Evolutionary conservation across 2,329 filamentous ascomycete genomes (phyloP).

Genomic region (Colletotrichum camelliae): DNA sequence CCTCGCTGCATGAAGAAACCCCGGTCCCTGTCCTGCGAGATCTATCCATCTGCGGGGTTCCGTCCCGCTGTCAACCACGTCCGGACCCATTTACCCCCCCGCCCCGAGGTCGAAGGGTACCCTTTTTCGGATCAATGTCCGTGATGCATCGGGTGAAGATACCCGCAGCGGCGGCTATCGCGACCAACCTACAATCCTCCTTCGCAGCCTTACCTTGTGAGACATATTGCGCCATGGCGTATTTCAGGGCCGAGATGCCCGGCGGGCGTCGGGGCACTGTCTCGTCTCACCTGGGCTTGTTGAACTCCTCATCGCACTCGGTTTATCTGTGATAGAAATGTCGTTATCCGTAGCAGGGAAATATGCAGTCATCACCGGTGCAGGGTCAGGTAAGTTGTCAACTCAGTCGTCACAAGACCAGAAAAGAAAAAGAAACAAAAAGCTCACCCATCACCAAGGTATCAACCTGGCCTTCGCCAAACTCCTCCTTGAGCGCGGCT

Average conservation of each 20-base stretch:
- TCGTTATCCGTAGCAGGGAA: slow-evolving; percentile 29
- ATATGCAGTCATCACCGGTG: slow-evolving; percentile 24
- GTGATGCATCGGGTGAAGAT: neutral
- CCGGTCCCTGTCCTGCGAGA: neutral
- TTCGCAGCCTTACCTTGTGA: neutral
- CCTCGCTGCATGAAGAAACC: neutral
- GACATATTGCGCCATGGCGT: neutral
- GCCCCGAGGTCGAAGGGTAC: neutral
- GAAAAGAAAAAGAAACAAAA: too few species aligned
- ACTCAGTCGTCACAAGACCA: neutral
- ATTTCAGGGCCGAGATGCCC: neutral
- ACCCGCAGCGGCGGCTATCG: neutral
- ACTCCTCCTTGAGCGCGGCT: slow-evolving; percentile 37
- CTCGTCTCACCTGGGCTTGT: neutral
- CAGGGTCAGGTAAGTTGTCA: slow-evolving; percentile 28
- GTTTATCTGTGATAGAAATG: slow-evolving; percentile 4
- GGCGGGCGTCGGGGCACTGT: neutral
- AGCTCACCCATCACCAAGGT: slow-evolving; percentile 29
- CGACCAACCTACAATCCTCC: neutral
- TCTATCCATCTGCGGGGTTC: neutral
- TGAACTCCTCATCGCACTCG: neutral
- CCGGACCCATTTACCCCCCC: neutral
- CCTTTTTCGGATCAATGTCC: neutral
- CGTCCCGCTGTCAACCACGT: neutral
- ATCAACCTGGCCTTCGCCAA: slow-evolving; percentile 41